A percentile compares a stretch with the other conserved stretches of the same genome.
Evolutionary conservation across 305 asterid species (phyloP).

Genomic region (Andrographis paniculata): DNA sequence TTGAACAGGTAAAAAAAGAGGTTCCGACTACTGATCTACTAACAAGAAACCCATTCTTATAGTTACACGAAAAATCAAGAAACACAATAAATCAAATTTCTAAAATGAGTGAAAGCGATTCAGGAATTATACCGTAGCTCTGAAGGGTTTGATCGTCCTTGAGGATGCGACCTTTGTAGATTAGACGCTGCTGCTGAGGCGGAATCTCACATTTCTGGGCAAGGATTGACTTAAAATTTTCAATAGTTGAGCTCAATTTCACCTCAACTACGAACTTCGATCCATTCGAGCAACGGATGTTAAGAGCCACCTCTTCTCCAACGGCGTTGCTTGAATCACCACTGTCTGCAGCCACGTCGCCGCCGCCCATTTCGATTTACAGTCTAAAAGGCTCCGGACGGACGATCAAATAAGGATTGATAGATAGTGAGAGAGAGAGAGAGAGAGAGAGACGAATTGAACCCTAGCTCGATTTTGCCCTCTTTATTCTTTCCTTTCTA

Average conservation of each 20-base stretch:
- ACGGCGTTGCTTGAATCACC: no score
- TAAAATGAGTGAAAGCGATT: neutral
- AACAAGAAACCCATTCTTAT: neutral
- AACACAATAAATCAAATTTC: neutral
- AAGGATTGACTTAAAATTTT: conserved; percentile 40
- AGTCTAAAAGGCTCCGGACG: no score
- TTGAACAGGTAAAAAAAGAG: no score
- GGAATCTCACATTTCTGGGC: conserved; percentile 61
- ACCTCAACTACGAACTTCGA: conserved; percentile 50
- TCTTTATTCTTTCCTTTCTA: no score
- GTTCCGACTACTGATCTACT: neutral
- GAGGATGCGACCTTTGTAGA: conserved; percentile 69
- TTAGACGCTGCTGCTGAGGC: conserved; percentile 61
- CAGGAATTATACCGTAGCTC: conserved; percentile 44
- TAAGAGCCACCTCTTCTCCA: conserved; percentile 30
- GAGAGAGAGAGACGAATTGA: no score
- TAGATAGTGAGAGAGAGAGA: no score
- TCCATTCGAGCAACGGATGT: conserved; percentile 45
- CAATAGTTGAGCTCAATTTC: conserved; percentile 41
- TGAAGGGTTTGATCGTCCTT: conserved; percentile 71
- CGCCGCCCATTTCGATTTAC: no score
- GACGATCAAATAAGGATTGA: no score
- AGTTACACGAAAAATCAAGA: neutral
- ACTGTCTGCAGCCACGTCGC: no score
- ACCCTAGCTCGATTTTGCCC: no score